These are phyloP conservation scores for Cyberlindnera subsufficiens DNA, from an alignment of 805 yeast genomes.

Conservation along the genomic window DNA sequence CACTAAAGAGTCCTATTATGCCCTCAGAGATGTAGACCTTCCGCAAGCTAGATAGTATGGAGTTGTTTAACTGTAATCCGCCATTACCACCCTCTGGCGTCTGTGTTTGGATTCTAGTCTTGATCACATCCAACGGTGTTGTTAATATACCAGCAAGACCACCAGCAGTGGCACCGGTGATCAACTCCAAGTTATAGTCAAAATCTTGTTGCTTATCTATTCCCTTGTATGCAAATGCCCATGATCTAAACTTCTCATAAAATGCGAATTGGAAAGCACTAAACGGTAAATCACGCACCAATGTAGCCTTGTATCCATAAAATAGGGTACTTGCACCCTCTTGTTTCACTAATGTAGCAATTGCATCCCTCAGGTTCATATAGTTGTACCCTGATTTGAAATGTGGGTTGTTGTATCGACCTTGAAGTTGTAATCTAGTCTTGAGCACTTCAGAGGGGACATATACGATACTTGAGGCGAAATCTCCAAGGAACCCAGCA, in stretches of 20 bases:
- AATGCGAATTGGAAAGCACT: conserved; percentile 95
- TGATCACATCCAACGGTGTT: conserved; percentile 88
- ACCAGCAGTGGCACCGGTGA: conserved; percentile 95
- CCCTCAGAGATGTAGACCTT: conserved; percentile 73
- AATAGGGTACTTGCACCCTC: conserved; percentile 80
- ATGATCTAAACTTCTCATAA: conserved; percentile 73
- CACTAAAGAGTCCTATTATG: conserved; percentile 72
- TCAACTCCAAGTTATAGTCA: conserved; percentile 55
- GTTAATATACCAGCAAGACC: conserved; percentile 86
- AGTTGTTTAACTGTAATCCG: conserved; percentile 27
- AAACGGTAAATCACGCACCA: conserved; percentile 89
- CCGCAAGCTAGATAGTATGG: conserved; percentile 45
- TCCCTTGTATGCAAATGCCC: conserved; percentile 40
- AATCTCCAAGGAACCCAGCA: conserved; percentile 92
- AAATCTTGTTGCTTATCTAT: conserved; percentile 36
- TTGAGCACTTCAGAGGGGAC: conserved; percentile 95
- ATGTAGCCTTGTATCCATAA: conserved; percentile 91
- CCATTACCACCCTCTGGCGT: conserved; percentile 26
- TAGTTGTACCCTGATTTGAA: conserved; percentile 86
- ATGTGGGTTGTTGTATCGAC: conserved; percentile 71
- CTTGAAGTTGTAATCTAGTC: conserved; percentile 90
- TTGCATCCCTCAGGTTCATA: conserved; percentile 66
- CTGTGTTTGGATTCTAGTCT: conserved; percentile 91
- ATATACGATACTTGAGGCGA: conserved; percentile 80
- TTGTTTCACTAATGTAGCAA: conserved; percentile 47